Evolutionary conservation across 768 basidiomycete genomes (phyloP), one percentile per base, ranked within the genome.

Genomic region (Tylopilus balloui): DNA sequence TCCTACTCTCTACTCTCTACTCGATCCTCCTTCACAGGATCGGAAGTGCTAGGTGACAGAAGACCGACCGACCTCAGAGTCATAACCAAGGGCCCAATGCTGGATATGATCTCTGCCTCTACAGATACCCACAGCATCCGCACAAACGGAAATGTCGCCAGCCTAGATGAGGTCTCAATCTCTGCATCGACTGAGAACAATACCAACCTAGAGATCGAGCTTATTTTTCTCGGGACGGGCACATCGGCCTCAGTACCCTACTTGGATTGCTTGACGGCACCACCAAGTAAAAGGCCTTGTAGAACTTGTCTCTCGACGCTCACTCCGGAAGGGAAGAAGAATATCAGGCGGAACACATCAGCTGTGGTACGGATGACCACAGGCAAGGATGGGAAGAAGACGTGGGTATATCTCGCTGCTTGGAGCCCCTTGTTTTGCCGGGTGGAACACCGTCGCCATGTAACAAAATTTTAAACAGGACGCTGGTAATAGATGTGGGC

Each of bases 211-310:
- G 52, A 54, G 21, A 67, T 75, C 46, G 87, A 92, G 63, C 69
- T 90, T 56, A 81, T 92, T 49, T 88, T 92, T 64, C 78, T 91
- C 25, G 90, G 90, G 45, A 92, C 88, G 31, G 90, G 88, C 43
- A 86, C 84, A 24, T 91, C 89, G 9, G 80, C 80, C 24, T 80
- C 82, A 53, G 53, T 92, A 13, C 90, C 89, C 14, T 71, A 79
- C 41, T 62, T 84, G 42, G 76, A 76, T 54, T 96, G 92, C 67
- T 69, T 96, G 50, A 94, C 92, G 1, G 77, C 78, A 31, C 78
- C 81, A 10, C 74, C 80, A 13, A 71, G 70, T 10, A 71, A 60
- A 11, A 66, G 67, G 27, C 72, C 73, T 28, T 89, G 88, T 62
- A 70, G 66, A 51, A 83, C 86, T 0, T 88, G 88, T 57, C 68